phyloP scores from a whole-genome alignment of 371 early-diverging fungal species.

The Saksenaea oblongispora region DNA sequence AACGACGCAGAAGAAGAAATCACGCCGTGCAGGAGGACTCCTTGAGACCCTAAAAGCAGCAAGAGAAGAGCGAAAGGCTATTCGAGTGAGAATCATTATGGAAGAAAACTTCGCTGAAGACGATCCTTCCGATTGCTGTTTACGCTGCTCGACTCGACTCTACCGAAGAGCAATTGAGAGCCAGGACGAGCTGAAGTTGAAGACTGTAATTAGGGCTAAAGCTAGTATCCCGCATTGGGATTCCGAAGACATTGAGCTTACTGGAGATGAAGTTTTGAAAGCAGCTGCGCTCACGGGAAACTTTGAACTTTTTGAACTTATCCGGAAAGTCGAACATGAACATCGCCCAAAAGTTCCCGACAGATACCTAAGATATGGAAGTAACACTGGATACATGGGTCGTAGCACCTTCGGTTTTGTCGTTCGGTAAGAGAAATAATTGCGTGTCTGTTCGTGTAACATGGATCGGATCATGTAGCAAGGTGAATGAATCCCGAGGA shows the following conservation, averaged over 20 bases:
- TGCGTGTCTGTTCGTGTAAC: neutral
- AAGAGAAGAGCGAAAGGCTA: conserved; percentile 15
- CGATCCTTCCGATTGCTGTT: conserved; percentile 33
- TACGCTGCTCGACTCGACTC: conserved; percentile 22
- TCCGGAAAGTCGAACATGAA: conserved; percentile 2
- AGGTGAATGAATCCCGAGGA: conserved; percentile 65
- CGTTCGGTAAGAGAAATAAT: conserved; percentile 13
- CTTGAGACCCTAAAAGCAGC: conserved; percentile 12
- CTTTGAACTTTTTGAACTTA: conserved; percentile 18
- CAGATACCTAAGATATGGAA: conserved; percentile 18
- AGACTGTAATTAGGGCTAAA: conserved; percentile 12
- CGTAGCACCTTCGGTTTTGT: conserved; percentile 40
- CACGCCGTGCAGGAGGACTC: conserved; percentile 13
- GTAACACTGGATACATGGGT: conserved; percentile 44
- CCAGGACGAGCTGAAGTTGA: conserved; percentile 19
- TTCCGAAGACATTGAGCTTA: conserved; percentile 16
- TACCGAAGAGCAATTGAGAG: conserved; percentile 29
- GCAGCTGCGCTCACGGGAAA: conserved; percentile 29
- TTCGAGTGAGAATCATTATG: conserved; percentile 12
- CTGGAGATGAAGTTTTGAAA: conserved; percentile 16
- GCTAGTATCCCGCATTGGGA: conserved; percentile 24
- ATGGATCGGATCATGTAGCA: conserved; percentile 16
- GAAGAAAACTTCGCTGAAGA: neutral
- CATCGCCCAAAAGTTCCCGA: conserved; percentile 20
- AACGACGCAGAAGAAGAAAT: conserved; percentile 15